Conservation (phyloP, 2,329 filamentous ascomycete genomes). For the Achaetomium macrosporum region DNA sequence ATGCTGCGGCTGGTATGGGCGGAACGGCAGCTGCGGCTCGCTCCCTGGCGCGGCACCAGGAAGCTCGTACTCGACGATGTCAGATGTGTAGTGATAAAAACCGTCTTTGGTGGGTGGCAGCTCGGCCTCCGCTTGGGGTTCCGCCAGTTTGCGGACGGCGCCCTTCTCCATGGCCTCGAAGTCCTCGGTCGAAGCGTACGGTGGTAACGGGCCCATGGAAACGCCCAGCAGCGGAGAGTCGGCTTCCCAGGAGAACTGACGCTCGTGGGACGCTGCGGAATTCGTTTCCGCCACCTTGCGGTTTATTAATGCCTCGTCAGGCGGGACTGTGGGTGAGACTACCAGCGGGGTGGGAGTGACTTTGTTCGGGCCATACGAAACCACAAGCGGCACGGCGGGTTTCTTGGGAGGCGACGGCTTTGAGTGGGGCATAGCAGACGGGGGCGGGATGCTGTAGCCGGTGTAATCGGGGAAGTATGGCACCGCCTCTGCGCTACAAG, state of each 20-base stretch:
- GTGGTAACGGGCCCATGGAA: conserved; percentile 22
- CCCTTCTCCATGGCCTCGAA: conserved; percentile 26
- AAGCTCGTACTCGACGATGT: conserved; percentile 25
- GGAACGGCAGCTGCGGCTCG: conserved; percentile 21
- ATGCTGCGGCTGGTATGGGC: conserved; percentile 13
- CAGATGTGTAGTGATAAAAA: conserved; percentile 22
- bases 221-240: conserved; percentile 18
- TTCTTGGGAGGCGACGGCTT: conserved; percentile 19
- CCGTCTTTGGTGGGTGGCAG: conserved; percentile 28
- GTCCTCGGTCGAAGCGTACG: conserved; percentile 25
- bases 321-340: conserved; percentile 21
- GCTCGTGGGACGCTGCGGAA: conserved; percentile 10
- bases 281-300: conserved; percentile 9
- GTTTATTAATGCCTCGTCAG: conserved; percentile 22
- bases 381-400: conserved; percentile 16
- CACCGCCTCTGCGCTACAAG: conserved; percentile 2
- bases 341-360: conserved; percentile 26
- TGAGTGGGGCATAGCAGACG: conserved; percentile 5
- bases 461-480: conserved; percentile 9
- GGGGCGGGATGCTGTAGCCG: conserved; percentile 15
- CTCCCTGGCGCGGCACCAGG: conserved; percentile 19
- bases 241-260: conserved; percentile 20
- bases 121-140: conserved; percentile 24
- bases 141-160: conserved; percentile 24
- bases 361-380: conserved; percentile 27